Base-by-base conservation (phyloP, 768 basidiomycete species). In the Daedalea quercina region DNA sequence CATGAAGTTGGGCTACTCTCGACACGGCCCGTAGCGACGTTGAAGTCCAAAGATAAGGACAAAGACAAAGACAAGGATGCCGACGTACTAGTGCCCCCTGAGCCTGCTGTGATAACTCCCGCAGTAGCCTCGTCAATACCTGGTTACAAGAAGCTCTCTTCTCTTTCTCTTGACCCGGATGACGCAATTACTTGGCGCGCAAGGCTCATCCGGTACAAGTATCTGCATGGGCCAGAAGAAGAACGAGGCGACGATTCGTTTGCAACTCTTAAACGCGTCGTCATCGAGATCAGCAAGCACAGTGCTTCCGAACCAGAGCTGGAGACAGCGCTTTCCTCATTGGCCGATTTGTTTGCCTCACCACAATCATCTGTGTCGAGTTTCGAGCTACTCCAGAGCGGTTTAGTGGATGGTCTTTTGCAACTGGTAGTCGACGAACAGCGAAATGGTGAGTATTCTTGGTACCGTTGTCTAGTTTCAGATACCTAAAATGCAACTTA, bases 371-470 rank as follows among this genome's bases (percentile, higher is more conserved):
- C 92, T 9, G 82, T 98, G 3, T 97, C 94, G 1, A 96, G 94
- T 68, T 99, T 98, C 58, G 96, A 99, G 70, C 69, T 98, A 44
- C 71, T 97, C 52, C 89, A 97, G 65, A 95, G 92, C 63, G 96
- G 95, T 2, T 79, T 96, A 3, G 87, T 97, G 1, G 93, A 94
- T 59, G 85, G 84, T 12, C 66, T 98, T 50, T 75, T 98, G 50
- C 81, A 80, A 51, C 92, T 92, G 67, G 82, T 91, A 3, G 88
- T 86, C 3, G 83, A 87, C 54, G 73, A 80, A 49, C 73, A 74
- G 43, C 80, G 84, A 43, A 70, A 69, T 51, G 76, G 87, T 87
- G 60, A 55, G 79, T 31, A 4, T 31, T 31, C 67, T 34, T 3
- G n/a, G n/a, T n/a, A 19, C 43, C n/a, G 22, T 40, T 31, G 13